Evolutionary conservation across 2,329 filamentous ascomycete genomes (phyloP), one percentile per base, ranked within the genome.

Genomic region (Epichloe elymi): DNA sequence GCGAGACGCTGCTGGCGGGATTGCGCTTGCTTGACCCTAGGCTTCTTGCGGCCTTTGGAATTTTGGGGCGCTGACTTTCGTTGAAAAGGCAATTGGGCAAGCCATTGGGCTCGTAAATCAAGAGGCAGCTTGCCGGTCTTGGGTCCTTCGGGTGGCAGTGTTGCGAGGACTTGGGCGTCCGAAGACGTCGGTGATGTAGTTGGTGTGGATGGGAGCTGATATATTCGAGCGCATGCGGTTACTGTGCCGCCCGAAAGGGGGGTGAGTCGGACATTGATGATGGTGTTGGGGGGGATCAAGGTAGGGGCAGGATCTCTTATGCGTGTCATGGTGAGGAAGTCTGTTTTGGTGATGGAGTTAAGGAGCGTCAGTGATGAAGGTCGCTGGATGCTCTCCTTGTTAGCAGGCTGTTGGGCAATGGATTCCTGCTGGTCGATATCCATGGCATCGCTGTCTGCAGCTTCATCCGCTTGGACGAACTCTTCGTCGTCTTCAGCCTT

Each of bases 221-320:
- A 98, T 56, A 97, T 82, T 37, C 93, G 80, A 4, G 91, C 88
- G 63, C 85, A 86, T 3, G 80, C 70, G 0, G 70, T 73, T 3
- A 83, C 86, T 1, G 84, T 78, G 26, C 93, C 91, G 51, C 88
- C 81, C 39, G 75, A 73, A 8, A 85, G 63, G 44, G 44, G 93
- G 74, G 0, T 80, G 50, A 97, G 71, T 47, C 76, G 78, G 44
- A 90, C 75, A 0, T 80, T 84, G 49, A 83, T 69, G 38, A 80
- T 58, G 19, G 70, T 63, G 48, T 70, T 65, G 10, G 60, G 52
- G 52, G 3, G 48, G 48, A 26, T 26, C 10, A 44, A 0, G 68
- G 66, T 4, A 67, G 62, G 0, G 58, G 48, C 4, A 51, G 41
- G 54, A 54, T 26, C 59, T 35, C 35, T 48, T 54, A 40, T 2